phyloP scores from a whole-genome alignment of 2,329 filamentous ascomycete genomes.

The Xylaria sp. region DNA sequence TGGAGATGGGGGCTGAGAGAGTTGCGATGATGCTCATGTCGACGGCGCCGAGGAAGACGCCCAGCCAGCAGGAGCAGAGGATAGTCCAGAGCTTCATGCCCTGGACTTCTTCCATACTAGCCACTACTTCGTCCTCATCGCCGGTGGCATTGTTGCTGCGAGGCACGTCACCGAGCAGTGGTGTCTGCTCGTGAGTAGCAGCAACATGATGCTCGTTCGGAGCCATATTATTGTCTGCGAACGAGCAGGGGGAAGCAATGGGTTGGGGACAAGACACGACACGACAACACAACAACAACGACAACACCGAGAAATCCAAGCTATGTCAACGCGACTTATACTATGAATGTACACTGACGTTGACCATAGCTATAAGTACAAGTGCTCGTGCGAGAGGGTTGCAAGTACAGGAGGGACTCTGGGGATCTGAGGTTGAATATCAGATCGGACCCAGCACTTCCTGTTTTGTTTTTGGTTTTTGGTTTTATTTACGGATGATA shows the following conservation, averaged over 20 bases:
- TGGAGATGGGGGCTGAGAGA: constrained; percentile 75
- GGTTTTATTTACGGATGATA: too few relatives aligned
- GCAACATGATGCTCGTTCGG: neutral
- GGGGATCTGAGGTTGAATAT: too few relatives aligned
- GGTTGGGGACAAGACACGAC: neutral
- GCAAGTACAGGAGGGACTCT: too few relatives aligned
- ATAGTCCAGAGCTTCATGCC: constrained; percentile 47
- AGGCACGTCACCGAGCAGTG: constrained; percentile 22
- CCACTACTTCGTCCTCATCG: constrained; percentile 41
- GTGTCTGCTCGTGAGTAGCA: constrained; percentile 17
- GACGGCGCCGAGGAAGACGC: constrained; percentile 59
- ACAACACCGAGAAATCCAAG: neutral
- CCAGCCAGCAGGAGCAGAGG: constrained; percentile 51
- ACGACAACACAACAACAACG: too few relatives aligned
- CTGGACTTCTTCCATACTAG: constrained; percentile 46
- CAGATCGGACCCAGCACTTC: too few relatives aligned
- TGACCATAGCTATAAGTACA: too few relatives aligned
- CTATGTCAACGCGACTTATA: neutral
- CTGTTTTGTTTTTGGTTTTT: too few relatives aligned
- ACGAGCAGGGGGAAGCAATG: neutral
- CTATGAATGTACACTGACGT: too few relatives aligned
- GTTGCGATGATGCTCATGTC: constrained; percentile 85
- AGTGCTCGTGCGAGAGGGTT: too few relatives aligned
- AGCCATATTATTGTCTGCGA: constrained; percentile 8
- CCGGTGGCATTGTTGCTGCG: neutral